Base-by-base conservation (phyloP, 2,329 filamentous ascomycete genomes). In the Sphaerulina populicola region DNA sequence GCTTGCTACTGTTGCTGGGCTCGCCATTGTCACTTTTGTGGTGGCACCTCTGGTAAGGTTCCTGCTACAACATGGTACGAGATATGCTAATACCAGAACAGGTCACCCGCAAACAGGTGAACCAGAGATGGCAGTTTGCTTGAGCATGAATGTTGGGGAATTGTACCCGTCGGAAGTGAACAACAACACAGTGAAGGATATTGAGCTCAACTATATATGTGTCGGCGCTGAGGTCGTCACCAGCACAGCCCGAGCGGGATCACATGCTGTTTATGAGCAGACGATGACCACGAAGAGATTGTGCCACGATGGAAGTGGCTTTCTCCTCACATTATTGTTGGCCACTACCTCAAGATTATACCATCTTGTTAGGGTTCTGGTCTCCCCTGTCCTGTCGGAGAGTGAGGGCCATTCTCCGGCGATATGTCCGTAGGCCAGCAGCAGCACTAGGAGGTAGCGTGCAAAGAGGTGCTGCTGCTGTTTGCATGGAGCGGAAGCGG, bases 21-120 rank as follows among this genome's bases (percentile, higher is more conserved):
- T 97, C 60, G 80, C 79, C 41, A 76, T 80, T 36, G 89, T 88
- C 41, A 91, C 95, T 12, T 68, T 83, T 57, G 79, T 87, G 50
- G 74, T 97, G 64, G 83, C 83, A 47, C 93, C 93, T 27, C 81
- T 97, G 80, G 93, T 95, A 76, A 75, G 85, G 4, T 29, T 27
- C 31, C 4, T 11, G 9, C 6, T 6, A 11, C n/a, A 52, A 43
- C 11, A 10, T 36, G 29, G 6, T n/a, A 11, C 30, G 10, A 35
- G 14, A 21, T 15, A n/a, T 48, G 57, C 63, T 67, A 59, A 68
- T 49, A 11, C 12, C 23, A 38, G 9, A 37, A 27, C 45, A 77
- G 74, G 74, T 77, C 33, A 65, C 64, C 60, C 78, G 78, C 59
- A 86, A 85, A 66, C 82, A 86, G 62, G 84, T 86, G 61, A 79